phyloP scores from a whole-genome alignment of 176 grass and related monocot genomes.

The Miscanthus lutarioriparius region DNA sequence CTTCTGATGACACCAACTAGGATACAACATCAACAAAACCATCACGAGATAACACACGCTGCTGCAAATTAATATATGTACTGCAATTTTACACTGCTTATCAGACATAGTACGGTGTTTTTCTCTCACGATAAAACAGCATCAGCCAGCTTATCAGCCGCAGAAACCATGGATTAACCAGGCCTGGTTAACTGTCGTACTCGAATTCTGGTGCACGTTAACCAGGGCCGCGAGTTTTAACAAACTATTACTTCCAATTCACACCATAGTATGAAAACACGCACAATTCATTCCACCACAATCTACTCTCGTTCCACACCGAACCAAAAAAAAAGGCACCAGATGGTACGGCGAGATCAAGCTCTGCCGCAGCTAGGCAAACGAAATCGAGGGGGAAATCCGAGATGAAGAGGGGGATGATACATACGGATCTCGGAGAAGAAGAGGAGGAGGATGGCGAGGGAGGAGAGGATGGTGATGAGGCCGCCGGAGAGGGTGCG shows the following conservation, averaged over 20 bases:
- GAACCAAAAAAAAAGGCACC: not conserved
- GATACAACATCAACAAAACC: constrained; percentile 18
- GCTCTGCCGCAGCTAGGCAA: not conserved
- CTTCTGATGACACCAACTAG: constrained; percentile 19
- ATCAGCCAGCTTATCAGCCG: no score
- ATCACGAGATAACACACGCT: not conserved
- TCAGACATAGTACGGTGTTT: no score
- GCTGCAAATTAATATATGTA: not conserved
- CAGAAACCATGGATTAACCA: no score
- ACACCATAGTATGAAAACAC: not conserved
- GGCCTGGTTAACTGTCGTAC: not conserved
- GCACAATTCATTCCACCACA: not conserved
- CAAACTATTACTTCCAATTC: constrained; percentile 1
- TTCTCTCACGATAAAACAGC: no score
- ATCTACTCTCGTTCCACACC: not conserved
- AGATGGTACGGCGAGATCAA: not conserved
- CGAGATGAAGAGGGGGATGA: not conserved
- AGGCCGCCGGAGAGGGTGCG: constrained; percentile 92
- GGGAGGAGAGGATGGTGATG: constrained; percentile 85
- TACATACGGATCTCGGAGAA: constrained; percentile 96
- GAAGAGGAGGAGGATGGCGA: constrained; percentile 89
- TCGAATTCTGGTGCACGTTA: not conserved
- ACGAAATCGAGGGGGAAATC: constrained; percentile 32
- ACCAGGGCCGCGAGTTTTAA: not conserved
- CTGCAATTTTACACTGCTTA: not conserved